Conservation (phyloP, 495 filamentous ascomycete species). For the Trichoderma virens region DNA sequence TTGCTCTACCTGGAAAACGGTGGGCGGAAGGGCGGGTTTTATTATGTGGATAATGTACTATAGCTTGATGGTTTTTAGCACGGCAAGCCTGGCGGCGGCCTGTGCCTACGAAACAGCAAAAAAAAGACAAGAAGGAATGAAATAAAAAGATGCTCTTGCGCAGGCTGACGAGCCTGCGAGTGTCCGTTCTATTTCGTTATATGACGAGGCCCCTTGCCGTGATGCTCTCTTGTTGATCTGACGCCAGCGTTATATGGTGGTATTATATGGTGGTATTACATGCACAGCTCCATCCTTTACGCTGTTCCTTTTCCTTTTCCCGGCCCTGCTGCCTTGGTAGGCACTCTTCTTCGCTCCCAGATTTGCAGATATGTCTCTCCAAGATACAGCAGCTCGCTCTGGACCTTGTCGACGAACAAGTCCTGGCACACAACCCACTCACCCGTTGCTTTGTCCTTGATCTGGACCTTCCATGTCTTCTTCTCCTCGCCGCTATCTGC, state of each 20-base stretch:
- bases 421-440: constrained; percentile 96
- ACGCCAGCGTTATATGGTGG: background rate
- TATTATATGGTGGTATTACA: background rate
- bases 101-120: background rate
- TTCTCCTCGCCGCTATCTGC: constrained; percentile 75
- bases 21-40: constrained; percentile 6
- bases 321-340: constrained; percentile 16
- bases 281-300: constrained; percentile 5
- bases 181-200: constrained; percentile 1
- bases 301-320: constrained; percentile 21
- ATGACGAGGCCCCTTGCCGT: background rate
- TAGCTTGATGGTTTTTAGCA: background rate
- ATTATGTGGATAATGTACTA: constrained; percentile 10
- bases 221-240: background rate
- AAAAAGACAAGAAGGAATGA: background rate
- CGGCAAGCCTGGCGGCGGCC: background rate
- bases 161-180: background rate
- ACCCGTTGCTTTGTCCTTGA: constrained; percentile 53
- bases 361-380: constrained; percentile 93
- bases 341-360: constrained; percentile 76
- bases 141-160: constrained; percentile 3
- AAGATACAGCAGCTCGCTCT: constrained; percentile 80
- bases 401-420: constrained; percentile 79
- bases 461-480: constrained; percentile 72
- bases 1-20: constrained; percentile 7